Percentiles rank a stretch among this genome's conserved stretches.
Evolutionary conservation across 148 eudicot species (phyloP).

Genomic region (Silene conica): DNA sequence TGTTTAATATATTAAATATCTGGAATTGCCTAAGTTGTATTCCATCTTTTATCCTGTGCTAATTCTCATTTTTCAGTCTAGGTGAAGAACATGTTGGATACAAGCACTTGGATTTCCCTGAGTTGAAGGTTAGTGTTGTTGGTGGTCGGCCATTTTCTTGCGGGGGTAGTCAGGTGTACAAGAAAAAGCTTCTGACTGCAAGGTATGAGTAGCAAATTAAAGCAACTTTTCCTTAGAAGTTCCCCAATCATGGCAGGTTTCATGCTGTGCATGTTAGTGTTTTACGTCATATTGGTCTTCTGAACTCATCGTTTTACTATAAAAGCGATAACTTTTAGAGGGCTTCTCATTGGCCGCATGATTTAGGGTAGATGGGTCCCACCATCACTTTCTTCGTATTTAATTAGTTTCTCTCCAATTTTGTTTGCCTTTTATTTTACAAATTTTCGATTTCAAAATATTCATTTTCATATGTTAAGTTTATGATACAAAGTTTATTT

Average conservation of each 20-base stretch:
- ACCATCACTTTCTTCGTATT: no score
- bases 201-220: slow-evolving; percentile 38
- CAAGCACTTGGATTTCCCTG: slow-evolving; percentile 62
- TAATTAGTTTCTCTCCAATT: no score
- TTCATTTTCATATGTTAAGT: no score
- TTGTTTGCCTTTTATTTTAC: no score
- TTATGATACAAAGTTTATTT: no score
- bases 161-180: slow-evolving; percentile 56
- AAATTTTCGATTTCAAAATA: no score
- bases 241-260: neutral
- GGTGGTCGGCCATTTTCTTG: slow-evolving; percentile 91
- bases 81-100: slow-evolving; percentile 81
- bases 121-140: slow-evolving; percentile 68
- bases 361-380: no score
- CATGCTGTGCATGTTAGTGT: neutral
- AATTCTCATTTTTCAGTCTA: slow-evolving; percentile 44
- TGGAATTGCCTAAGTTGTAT: slow-evolving; percentile 1
- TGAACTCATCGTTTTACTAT: no score
- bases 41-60: neutral
- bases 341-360: no score
- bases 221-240: neutral
- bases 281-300: neutral
- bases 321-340: no score
- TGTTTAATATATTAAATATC: neutral
- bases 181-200: slow-evolving; percentile 54